These are phyloP conservation scores for Boechera stricta DNA, from an alignment of 345 rosid species.

Conservation along the genomic window DNA sequence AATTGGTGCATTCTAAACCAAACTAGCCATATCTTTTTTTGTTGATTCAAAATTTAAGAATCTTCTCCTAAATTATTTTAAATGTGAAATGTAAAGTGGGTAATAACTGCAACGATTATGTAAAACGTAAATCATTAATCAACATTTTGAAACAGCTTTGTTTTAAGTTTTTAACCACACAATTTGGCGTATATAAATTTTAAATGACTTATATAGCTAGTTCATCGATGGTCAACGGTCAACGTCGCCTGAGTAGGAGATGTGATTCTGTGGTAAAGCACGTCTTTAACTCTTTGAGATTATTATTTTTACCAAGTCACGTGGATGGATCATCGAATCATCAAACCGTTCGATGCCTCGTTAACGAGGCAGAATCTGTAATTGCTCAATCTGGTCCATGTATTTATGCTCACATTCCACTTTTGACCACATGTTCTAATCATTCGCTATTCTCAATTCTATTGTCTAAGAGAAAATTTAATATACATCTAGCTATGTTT, in stretches of 20 bases:
- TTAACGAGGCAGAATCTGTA: slow-evolving; percentile 28
- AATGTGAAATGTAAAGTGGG: neutral
- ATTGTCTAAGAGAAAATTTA: neutral
- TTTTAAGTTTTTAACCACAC: neutral
- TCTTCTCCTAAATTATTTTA: neutral
- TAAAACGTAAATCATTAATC: slow-evolving; percentile 21
- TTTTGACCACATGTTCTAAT: slow-evolving; percentile 1
- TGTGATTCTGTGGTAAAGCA: slow-evolving; percentile 39
- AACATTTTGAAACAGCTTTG: neutral
- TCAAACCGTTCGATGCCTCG: slow-evolving; percentile 38
- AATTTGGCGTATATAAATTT: neutral
- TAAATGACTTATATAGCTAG: neutral
- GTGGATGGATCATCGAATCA: slow-evolving; percentile 36
- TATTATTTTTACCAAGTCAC: slow-evolving; percentile 28
- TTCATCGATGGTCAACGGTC: slow-evolving; percentile 21
- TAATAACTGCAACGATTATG: neutral
- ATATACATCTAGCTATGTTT: neutral
- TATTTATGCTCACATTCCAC: neutral
- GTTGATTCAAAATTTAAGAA: neutral
- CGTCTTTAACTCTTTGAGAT: slow-evolving; percentile 30
- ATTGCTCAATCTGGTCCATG: slow-evolving; percentile 26
- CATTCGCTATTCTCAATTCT: neutral
- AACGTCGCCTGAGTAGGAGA: slow-evolving; percentile 30
- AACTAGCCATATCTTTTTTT: no score
- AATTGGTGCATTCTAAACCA: no score